Conservation (phyloP, 2,329 filamentous ascomycete genomes). For the Penicillium sp. region DNA sequence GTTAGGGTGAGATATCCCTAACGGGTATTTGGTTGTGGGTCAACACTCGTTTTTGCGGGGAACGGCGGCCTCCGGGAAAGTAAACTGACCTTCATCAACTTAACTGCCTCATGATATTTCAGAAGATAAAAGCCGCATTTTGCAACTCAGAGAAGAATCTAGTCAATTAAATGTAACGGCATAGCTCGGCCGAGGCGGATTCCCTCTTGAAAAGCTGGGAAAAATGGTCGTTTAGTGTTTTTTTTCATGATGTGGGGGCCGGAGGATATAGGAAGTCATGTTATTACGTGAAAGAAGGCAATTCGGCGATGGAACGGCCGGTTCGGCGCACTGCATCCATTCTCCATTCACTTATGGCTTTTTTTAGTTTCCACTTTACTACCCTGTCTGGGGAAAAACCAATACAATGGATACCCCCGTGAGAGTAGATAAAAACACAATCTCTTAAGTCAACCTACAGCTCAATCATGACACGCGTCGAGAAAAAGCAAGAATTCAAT, state of each 20-base stretch:
- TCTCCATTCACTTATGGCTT: not conserved
- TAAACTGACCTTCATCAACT: not conserved
- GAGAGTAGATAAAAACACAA: not conserved
- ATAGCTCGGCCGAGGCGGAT: no score
- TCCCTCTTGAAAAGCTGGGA: no score
- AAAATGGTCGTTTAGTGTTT: not conserved
- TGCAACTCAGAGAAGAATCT: not conserved
- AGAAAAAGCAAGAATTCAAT: not conserved
- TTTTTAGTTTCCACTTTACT: not conserved
- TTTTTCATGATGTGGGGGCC: not conserved
- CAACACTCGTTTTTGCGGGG: conserved; percentile 12
- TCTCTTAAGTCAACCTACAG: not conserved
- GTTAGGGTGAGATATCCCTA: conserved; percentile 1
- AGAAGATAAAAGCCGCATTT: not conserved
- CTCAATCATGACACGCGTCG: not conserved
- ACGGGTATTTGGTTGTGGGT: not conserved
- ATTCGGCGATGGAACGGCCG: not conserved
- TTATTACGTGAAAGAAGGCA: conserved; percentile 17
- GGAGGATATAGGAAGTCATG: conserved; percentile 12
- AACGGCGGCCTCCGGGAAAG: conserved; percentile 8
- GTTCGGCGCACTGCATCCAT: conserved; percentile 7
- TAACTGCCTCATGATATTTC: not conserved
- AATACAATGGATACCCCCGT: not conserved
- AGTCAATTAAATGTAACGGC: not conserved
- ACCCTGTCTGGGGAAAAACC: conserved; percentile 1